Base-by-base conservation (phyloP, 2,329 filamentous ascomycete genomes). In the Cercospora sp. region DNA sequence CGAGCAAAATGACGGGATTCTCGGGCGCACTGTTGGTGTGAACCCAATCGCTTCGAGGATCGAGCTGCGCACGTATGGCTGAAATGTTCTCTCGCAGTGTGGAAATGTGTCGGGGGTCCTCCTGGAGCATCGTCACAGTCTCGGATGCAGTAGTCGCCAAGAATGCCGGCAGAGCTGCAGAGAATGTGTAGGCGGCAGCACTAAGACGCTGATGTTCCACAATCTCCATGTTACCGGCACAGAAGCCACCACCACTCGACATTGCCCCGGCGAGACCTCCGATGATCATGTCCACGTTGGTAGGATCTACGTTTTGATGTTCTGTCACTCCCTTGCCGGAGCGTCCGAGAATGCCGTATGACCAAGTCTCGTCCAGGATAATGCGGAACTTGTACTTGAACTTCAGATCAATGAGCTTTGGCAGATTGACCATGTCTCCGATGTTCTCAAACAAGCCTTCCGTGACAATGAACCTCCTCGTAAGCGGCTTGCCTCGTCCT, bases 381-480 rank as follows among this genome's bases (percentile, higher is more conserved):
- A 99, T 88, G 75, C 95, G 93, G 84, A 98, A 99, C 83, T 97
- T 99, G 87, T 98, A 97, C 79, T 91, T 92, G 73, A 94, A 89
- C 82, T 97, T 97, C 73, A 99, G 85, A 78, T 97, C 94, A 71
- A 98, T 91, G 74, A 99, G 87, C 78, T 90, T 94, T 2, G 94
- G 94, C 70, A 99, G 82, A 78, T 98, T 87, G 23, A 90, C 88
- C 75, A 90, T 88, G 78, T 97, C 94, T 62, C 95, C 95, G 23
- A 91, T 87, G 65, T 91, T 93, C 82, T 99, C 96, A 75, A 97
- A 99, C 58, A 99, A 79, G 9, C 92, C 95, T 81, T 99, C 96
- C 0, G 94, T 97, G 64, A 99, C 93, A 73, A 99, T 94, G 78
- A 99, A 99, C 55, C 95, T 86, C 74, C 95, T 87, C 1, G 95